Conservation (phyloP, 257 asterid species). For the Nicotiana otophora region DNA sequence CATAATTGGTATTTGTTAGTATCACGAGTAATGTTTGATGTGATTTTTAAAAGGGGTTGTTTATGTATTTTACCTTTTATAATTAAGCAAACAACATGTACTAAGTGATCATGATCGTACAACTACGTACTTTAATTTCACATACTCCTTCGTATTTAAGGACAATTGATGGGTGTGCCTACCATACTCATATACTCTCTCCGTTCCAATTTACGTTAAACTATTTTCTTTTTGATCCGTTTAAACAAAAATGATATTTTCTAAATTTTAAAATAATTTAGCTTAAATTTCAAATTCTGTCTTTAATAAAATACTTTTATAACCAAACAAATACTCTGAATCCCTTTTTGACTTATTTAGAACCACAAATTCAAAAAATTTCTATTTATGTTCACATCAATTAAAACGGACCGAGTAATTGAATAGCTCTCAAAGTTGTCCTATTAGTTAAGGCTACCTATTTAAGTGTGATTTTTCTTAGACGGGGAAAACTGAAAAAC, state of each 20-base stretch:
- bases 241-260: no score
- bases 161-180: background rate
- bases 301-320: no score
- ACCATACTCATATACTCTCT: background rate
- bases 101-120: background rate
- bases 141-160: background rate
- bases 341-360: no score
- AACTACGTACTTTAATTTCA: background rate
- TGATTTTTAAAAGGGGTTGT: background rate
- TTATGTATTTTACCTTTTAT: background rate
- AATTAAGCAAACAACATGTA: background rate
- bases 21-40: background rate
- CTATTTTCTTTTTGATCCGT: no score
- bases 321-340: no score
- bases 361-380: no score
- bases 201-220: no score
- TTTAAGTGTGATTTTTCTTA: background rate
- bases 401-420: background rate
- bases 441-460: background rate
- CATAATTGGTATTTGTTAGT: background rate
- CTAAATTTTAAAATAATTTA: no score
- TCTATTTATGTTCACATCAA: no score
- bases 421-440: background rate
- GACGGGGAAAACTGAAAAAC: background rate
- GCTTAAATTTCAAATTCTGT: no score